Conservation (phyloP, 768 basidiomycete species). For the Kwoniella newhampshirensis region DNA sequence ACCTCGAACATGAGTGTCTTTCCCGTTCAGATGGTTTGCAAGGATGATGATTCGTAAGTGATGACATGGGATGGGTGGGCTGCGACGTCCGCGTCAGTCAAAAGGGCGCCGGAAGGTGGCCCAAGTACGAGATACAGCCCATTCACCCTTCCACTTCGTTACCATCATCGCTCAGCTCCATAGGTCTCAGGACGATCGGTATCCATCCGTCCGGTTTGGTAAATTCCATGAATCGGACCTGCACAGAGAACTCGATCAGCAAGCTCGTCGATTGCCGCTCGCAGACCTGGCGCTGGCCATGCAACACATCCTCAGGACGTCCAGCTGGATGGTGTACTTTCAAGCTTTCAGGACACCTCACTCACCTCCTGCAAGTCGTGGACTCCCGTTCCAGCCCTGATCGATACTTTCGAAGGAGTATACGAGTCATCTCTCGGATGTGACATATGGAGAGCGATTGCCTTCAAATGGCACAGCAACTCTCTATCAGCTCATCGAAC, state of each 20-base stretch:
- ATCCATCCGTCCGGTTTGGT: constrained; percentile 95
- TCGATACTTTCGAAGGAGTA: constrained; percentile 84
- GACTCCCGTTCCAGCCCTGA: constrained; percentile 86
- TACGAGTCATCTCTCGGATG: constrained; percentile 84
- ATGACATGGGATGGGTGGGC: constrained; percentile 84
- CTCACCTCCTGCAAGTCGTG: constrained; percentile 91
- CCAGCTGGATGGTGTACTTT: too few relatives aligned
- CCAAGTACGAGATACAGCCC: not conserved
- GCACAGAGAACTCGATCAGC: not conserved
- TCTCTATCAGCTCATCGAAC: too few relatives aligned
- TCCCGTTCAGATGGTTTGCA: constrained; percentile 96
- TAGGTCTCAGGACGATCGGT: constrained; percentile 52
- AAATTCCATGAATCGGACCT: constrained; percentile 65
- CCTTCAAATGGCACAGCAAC: too few relatives aligned
- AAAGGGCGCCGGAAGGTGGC: not conserved
- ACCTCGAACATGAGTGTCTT: constrained; percentile 96
- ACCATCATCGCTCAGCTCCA: constrained; percentile 60
- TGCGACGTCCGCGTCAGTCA: constrained; percentile 45
- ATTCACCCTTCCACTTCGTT: constrained; percentile 78
- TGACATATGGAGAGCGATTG: constrained; percentile 42
- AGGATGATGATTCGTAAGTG: constrained; percentile 85
- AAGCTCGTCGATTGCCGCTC: too few relatives aligned
- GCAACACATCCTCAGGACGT: too few relatives aligned
- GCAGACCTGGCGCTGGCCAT: too few relatives aligned
- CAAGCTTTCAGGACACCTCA: too few relatives aligned